Conservation (phyloP, 2,329 filamentous ascomycete species). For the Pleomassaria siparia region DNA sequence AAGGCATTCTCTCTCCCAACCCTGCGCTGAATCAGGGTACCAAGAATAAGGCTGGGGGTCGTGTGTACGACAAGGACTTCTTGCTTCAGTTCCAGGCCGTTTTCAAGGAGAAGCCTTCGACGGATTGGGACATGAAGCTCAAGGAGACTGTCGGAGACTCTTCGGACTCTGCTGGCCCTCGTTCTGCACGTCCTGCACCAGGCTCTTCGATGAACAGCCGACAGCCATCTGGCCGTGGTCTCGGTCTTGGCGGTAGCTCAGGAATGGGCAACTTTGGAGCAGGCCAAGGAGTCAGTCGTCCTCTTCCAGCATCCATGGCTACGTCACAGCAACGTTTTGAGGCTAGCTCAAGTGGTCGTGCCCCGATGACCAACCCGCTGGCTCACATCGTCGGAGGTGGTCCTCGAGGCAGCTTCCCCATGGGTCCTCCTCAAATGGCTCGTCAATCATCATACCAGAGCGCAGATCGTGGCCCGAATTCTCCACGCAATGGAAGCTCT, state of each 20-base stretch:
- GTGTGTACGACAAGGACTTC: slow-evolving; percentile 95
- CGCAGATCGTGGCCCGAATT: slow-evolving; percentile 61
- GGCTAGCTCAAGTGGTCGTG: slow-evolving; percentile 24
- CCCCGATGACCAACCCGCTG: slow-evolving; percentile 54
- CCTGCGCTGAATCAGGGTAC: slow-evolving; percentile 84
- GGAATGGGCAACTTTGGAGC: slow-evolving; percentile 71
- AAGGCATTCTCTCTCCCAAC: slow-evolving; percentile 84
- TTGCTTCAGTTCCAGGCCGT: slow-evolving; percentile 94
- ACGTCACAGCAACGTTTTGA: slow-evolving; percentile 70
- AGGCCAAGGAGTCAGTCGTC: slow-evolving; percentile 53
- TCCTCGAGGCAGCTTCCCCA: slow-evolving; percentile 63
- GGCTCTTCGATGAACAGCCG: slow-evolving; percentile 51
- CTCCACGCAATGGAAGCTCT: slow-evolving; percentile 68
- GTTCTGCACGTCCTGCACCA: slow-evolving; percentile 55
- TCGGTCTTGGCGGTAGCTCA: slow-evolving; percentile 27
- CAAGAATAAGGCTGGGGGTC: slow-evolving; percentile 78
- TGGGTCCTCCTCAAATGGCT: slow-evolving; percentile 61
- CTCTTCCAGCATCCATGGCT: slow-evolving; percentile 73
- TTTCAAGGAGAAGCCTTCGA: slow-evolving; percentile 93
- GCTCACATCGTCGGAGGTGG: slow-evolving; percentile 55
- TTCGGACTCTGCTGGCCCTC: slow-evolving; percentile 64
- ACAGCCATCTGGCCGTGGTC: slow-evolving; percentile 46
- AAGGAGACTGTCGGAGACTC: slow-evolving; percentile 83
- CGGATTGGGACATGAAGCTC: slow-evolving; percentile 90
- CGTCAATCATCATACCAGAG: slow-evolving; percentile 63